phyloP scores from a whole-genome alignment of 2,329 filamentous ascomycete species.

The Alternaria sp. region DNA sequence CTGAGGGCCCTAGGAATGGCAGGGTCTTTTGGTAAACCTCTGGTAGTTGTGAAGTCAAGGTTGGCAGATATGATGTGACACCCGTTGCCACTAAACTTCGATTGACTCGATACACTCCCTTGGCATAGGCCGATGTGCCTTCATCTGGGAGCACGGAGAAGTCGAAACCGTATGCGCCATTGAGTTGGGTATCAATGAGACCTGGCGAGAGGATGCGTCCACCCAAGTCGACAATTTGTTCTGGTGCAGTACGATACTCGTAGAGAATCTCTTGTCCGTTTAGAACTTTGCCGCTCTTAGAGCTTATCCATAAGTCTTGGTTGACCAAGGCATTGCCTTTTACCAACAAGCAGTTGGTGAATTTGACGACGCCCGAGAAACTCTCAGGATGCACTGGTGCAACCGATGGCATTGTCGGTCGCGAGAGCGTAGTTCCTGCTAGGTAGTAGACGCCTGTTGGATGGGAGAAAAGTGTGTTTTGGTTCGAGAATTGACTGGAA shows the following conservation, averaged over 20 bases:
- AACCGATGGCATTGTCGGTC: slow-evolving; percentile 51
- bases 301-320: slow-evolving; percentile 90
- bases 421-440: not conserved
- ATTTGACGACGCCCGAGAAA: slow-evolving; percentile 73
- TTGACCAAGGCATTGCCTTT: slow-evolving; percentile 72
- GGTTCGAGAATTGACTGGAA: slow-evolving; percentile 18
- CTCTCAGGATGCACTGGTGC: slow-evolving; percentile 37
- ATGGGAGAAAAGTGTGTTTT: not conserved
- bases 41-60: slow-evolving; percentile 80
- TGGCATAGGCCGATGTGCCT: slow-evolving; percentile 67
- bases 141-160: slow-evolving; percentile 81
- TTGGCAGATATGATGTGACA: slow-evolving; percentile 88
- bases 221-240: slow-evolving; percentile 78
- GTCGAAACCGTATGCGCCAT: slow-evolving; percentile 92
- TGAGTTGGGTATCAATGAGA: slow-evolving; percentile 90
- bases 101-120: slow-evolving; percentile 77
- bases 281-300: slow-evolving; percentile 81
- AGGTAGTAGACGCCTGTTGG: not conserved
- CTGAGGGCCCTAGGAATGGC: slow-evolving; percentile 79
- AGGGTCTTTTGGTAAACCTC: slow-evolving; percentile 84
- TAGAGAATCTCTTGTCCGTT: slow-evolving; percentile 73
- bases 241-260: slow-evolving; percentile 73
- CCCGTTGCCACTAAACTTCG: slow-evolving; percentile 77
- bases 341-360: slow-evolving; percentile 86
- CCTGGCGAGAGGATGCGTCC: slow-evolving; percentile 87